Evolutionary conservation across 1,284 basidiomycete species (phyloP).

Genomic region (Calocybe gambosa): DNA sequence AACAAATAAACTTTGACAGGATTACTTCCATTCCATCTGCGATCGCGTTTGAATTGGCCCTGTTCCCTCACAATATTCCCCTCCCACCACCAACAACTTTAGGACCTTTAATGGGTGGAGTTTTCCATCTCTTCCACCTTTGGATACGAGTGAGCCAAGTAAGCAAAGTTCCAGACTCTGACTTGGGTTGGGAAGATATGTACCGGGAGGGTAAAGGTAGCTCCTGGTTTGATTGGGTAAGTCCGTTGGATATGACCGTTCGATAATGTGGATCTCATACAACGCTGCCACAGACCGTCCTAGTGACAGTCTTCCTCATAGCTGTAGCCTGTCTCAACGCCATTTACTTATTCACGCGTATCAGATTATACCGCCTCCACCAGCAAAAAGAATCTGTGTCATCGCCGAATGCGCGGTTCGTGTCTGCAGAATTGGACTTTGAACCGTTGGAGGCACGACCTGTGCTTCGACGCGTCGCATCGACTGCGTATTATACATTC

Average conservation of each 20-base stretch:
- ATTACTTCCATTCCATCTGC: constrained; percentile 57
- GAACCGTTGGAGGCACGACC: constrained; percentile 36
- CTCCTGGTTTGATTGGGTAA: constrained; percentile 78
- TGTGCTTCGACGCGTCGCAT: constrained; percentile 28
- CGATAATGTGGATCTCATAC: constrained; percentile 2
- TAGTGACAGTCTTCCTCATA: constrained; percentile 49
- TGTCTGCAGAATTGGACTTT: constrained; percentile 44
- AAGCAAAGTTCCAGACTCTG: constrained; percentile 52
- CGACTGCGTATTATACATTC: constrained; percentile 42
- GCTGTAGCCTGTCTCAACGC: constrained; percentile 47
- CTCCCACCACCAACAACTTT: constrained; percentile 58
- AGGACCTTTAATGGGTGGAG: constrained; percentile 58
- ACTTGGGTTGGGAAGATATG: constrained; percentile 73
- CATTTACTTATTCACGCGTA: constrained; percentile 61
- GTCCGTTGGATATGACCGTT: constrained; percentile 19
- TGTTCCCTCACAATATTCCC: constrained; percentile 72
- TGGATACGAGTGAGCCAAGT: constrained; percentile 55
- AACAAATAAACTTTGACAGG: constrained; percentile 26
- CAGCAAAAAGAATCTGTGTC: constrained; percentile 55
- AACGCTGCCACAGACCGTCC: constrained; percentile 45
- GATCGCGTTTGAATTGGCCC: constrained; percentile 64
- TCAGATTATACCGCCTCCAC: constrained; percentile 60
- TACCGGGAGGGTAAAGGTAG: constrained; percentile 54
- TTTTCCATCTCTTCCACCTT: constrained; percentile 62
- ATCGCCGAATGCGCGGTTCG: constrained; percentile 62